Percentiles rank a stretch among this genome's conserved stretches.
phyloP scores from a whole-genome alignment of 176 grass and related monocot genomes.

The Typha latifolia region DNA sequence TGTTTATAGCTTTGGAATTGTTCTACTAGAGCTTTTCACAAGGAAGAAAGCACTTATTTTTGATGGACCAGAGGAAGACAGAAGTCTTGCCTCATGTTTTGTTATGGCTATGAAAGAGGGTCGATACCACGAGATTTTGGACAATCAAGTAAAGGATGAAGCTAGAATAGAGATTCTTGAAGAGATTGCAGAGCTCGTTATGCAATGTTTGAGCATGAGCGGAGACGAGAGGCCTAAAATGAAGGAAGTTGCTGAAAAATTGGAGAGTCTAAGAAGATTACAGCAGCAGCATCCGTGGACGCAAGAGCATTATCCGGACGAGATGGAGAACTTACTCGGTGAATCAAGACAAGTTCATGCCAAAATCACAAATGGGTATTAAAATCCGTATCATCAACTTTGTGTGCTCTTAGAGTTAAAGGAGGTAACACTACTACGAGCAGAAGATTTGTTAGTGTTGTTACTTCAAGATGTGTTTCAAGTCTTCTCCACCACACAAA shows the following conservation, averaged over 20 bases:
- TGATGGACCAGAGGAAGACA: background rate
- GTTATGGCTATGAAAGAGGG: background rate
- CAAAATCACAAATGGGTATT: background rate
- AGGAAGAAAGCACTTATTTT: background rate
- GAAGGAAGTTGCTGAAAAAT: background rate
- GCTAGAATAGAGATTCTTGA: background rate
- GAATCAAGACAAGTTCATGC: background rate
- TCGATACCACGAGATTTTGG: background rate
- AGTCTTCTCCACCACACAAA: too few species aligned
- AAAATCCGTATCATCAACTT: background rate
- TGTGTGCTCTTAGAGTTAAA: background rate
- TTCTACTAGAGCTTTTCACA: slow-evolving; percentile 10
- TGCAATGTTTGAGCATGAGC: background rate
- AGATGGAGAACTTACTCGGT: background rate
- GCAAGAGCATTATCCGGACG: background rate
- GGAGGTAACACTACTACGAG: background rate
- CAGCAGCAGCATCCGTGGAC: background rate
- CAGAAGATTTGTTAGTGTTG: background rate
- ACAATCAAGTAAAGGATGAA: background rate
- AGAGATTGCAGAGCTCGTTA: background rate
- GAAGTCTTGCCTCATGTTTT: background rate
- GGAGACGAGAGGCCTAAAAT: background rate
- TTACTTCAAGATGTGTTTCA: background rate
- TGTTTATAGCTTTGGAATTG: slow-evolving; percentile 10
- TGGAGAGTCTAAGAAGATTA: background rate